These are phyloP conservation scores for Antarctomyces pellizariae DNA, from an alignment of 495 filamentous ascomycete genomes.

Conservation along the genomic window DNA sequence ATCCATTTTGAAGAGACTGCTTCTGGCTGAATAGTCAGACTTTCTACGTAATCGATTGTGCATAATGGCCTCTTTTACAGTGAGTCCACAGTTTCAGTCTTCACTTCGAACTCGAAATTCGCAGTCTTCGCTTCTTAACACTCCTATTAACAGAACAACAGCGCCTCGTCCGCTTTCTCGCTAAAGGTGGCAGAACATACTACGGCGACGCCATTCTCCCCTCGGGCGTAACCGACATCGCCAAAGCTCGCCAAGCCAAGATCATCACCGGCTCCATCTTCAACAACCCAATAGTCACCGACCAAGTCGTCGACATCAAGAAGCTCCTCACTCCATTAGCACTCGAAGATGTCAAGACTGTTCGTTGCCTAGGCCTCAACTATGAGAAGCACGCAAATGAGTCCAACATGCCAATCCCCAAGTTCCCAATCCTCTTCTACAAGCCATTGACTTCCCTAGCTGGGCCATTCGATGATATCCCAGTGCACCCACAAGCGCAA, in stretches of 20 bases:
- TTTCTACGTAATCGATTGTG: no score
- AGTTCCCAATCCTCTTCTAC: slow-evolving; percentile 62
- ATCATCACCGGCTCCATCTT: slow-evolving; percentile 58
- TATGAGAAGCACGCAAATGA: slow-evolving; percentile 66
- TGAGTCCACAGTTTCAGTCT: no score
- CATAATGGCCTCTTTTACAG: slow-evolving; percentile 18
- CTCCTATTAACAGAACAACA: slow-evolving; percentile 11
- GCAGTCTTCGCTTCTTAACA: no score
- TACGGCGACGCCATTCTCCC: slow-evolving; percentile 71
- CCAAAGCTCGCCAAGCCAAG: slow-evolving; percentile 37
- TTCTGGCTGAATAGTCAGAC: no score
- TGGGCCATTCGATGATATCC: slow-evolving; percentile 47
- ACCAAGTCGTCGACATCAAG: slow-evolving; percentile 39
- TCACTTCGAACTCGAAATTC: no score
- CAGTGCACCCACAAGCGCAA: slow-evolving; percentile 32
- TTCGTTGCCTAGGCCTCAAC: slow-evolving; percentile 63
- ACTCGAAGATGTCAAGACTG: slow-evolving; percentile 40
- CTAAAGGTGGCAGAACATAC: slow-evolving; percentile 50
- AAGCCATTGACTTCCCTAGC: slow-evolving; percentile 54
- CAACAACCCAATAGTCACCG: slow-evolving; percentile 42
- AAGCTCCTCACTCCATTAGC: slow-evolving; percentile 46
- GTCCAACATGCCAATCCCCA: slow-evolving; percentile 48
- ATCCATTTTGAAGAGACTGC: no score
- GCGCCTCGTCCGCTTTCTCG: slow-evolving; percentile 61
- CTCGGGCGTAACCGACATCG: slow-evolving; percentile 36